Evolutionary conservation across 768 basidiomycete genomes (phyloP), one percentile per base, ranked within the genome.

Genomic region (Trametes maxima): DNA sequence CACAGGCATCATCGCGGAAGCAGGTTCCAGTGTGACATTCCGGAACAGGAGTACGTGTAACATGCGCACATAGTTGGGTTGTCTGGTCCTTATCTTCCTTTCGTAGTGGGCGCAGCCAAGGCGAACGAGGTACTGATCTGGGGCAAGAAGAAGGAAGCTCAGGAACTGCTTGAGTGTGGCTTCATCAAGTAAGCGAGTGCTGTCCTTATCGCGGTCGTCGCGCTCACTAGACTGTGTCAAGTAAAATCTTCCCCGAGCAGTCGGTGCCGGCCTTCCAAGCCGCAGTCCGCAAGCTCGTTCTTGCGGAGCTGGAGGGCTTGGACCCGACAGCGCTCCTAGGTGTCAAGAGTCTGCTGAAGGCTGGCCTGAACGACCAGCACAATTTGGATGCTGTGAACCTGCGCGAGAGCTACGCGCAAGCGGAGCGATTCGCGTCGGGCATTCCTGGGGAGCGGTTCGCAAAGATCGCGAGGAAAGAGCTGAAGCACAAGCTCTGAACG

Each of bases 61-160:
- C 12, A 17, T 45, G 19, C 17, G 42, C 13, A 5, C 21, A 24
- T 16, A 48, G 24, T 33, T 16, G 13, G 21, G 4, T 13, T 1
- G 16, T 43, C 47, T 14, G 52, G 42, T 57, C n/a, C n/a, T 46
- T 28, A 12, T 17, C 40, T 5, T 12, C 44, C 39, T 52, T 24
- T 54, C 47, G 3, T 17, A 90, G 88, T 89, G 85, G 88, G 88
- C 16, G 69, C 85, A 24, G 81, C 82, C 14, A 84, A 82, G 65
- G 88, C 89, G 25, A 90, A 89, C 51, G 89, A 91, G 60, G 86
- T 84, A 1, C 77, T 91, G 2, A 74, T 91, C 12, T 85, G 85
- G 75, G 89, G 87, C 45, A 85, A 85, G 73, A 89, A 85, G 73
- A 82, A 87, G 63, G 74, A 69, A 1, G 82, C 85, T 0, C 76